Base-by-base conservation (phyloP, 768 basidiomycete species). In the Lactarius pseudohatsudake region DNA sequence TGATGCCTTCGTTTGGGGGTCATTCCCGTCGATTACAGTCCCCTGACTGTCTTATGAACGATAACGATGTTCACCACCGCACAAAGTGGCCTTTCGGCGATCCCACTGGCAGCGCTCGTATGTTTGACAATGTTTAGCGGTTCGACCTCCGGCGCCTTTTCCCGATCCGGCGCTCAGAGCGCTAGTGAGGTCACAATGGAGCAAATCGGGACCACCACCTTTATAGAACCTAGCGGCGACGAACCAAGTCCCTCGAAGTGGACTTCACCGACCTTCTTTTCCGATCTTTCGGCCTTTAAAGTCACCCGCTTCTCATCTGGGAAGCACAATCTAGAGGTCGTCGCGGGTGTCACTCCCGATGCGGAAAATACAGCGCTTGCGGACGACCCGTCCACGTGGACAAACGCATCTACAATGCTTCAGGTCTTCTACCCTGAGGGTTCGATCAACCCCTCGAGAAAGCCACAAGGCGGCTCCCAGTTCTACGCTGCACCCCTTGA, bases 381-480 rank as follows among this genome's bases (percentile, higher is more conserved):
- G 16, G 56, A 65, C 9, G 56, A 41, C 18, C 43, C 60, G 57
- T 50, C 70, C 68, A 70, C 69, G 10, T 75, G 73, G 74, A 71
- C 72, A 59, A 75, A 79, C 71, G 59, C 73, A 6, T 76, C 75
- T 40, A 75, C 87, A 0, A 76, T 82, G 60, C 74, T 93, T 13
- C 87, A 88, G 67, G 77, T 92, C 26, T 76, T 85, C 66, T 93
- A 90, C 71, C 91, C 91, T 3, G 81, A 80, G 26, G 77, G 81
- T 57, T 91, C 90, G 1, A 82, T 88, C 73, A 89, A 91, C 74
- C 91, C 91, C 1, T 82, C 77, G 30, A 43, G 62, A 43, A 62
- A 64, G 20, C 89, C 89, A 2, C 76, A 81, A 66, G 92, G 92
- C 41, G 92, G 92, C 1, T 84, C 89, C 0, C 85, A 91, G 70